Conservation (phyloP, 2,329 filamentous ascomycete genomes). For the Colletotrichum sp. region DNA sequence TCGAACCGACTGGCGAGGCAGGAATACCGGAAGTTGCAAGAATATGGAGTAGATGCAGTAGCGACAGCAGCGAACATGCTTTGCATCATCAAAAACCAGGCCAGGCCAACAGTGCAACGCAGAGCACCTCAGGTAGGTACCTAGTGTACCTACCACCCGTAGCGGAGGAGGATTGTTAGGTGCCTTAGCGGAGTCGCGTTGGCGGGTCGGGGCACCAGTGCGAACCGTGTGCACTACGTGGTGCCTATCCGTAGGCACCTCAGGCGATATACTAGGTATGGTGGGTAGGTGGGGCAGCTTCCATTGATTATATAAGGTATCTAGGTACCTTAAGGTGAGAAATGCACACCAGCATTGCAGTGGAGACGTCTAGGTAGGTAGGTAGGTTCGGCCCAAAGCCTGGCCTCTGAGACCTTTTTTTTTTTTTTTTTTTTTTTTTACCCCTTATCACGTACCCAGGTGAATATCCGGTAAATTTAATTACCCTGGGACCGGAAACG, state of each 20-base stretch:
- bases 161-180: background rate
- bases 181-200: background rate
- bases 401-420: background rate
- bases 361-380: background rate
- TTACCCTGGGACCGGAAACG: background rate
- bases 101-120: background rate
- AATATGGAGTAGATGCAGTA: background rate
- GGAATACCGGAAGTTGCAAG: background rate
- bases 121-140: background rate
- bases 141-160: background rate
- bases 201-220: background rate
- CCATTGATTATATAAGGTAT: background rate
- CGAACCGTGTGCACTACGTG: conserved; percentile 8
- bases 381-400: background rate
- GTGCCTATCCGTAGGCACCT: too few species aligned
- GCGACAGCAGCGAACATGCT: background rate
- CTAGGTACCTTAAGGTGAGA: background rate
- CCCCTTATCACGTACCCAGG: too few species aligned
- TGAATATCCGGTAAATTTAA: too few species aligned
- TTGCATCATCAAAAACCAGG: conserved; percentile 8
- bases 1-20: background rate
- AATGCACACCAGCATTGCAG: background rate
- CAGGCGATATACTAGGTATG: background rate
- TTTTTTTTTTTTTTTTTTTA: too few species aligned
- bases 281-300: background rate